Evolutionary conservation across 306 rosid species (phyloP).

Genomic region (Vicia sativa): DNA sequence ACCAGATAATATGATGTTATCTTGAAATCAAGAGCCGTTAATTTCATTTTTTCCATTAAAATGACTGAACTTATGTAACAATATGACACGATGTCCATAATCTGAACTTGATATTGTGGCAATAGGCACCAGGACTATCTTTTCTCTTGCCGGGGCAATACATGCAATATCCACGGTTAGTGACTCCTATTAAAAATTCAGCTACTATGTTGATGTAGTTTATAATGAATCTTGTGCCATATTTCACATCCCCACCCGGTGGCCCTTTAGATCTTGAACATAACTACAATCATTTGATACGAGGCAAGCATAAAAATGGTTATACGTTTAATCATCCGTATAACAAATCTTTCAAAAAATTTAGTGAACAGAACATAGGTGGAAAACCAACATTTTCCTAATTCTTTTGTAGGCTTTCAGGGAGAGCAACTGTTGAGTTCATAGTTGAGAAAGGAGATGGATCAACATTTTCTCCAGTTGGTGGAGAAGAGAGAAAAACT

Average conservation of each 20-base stretch:
- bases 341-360: conserved; percentile 9
- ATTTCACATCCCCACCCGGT: not conserved
- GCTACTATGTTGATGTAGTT: conserved; percentile 17
- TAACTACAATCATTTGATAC: not conserved
- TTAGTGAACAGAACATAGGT: not conserved
- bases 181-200: conserved; percentile 15
- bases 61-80: conserved; percentile 18
- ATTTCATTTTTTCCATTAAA: conserved; percentile 16
- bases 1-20: conserved; percentile 18
- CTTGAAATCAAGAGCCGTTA: conserved; percentile 17
- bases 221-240: conserved; percentile 6
- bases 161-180: conserved; percentile 79
- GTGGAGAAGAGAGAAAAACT: conserved; percentile 76
- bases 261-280: conserved; percentile 15
- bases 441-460: conserved; percentile 80
- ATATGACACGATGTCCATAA: conserved; percentile 29
- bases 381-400: conserved; percentile 39
- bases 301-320: conserved; percentile 16
- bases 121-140: conserved; percentile 94
- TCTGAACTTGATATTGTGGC: conserved; percentile 42
- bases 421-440: conserved; percentile 87
- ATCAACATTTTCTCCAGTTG: conserved; percentile 79
- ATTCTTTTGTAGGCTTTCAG: conserved; percentile 65
- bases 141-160: conserved; percentile 81
- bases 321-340: not conserved